Conservation (phyloP, 306 rosid genomes). For the Rosa persica region DNA sequence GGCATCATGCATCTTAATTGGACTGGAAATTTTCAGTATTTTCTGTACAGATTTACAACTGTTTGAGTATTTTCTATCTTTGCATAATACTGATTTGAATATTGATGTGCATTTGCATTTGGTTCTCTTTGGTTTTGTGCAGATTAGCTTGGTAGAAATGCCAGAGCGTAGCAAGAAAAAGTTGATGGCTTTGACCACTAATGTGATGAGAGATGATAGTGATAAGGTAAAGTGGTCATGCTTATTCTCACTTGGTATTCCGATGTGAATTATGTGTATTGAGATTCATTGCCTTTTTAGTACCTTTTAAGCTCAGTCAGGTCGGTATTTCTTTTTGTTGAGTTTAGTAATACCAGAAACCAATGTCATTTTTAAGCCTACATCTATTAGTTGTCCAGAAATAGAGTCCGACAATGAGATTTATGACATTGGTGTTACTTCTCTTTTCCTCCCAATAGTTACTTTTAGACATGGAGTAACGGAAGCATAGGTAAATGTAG, state of each 20-base stretch:
- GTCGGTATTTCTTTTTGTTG: too few species aligned
- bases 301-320: too few species aligned
- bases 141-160: conserved; percentile 81
- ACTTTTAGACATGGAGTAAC: neutral
- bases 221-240: conserved; percentile 60
- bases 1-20: conserved; percentile 17
- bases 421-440: neutral
- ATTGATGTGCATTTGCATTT: conserved; percentile 12
- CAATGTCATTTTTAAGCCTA: neutral
- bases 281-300: too few species aligned
- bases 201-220: conserved; percentile 89
- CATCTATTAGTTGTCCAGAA: neutral
- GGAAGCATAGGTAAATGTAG: neutral
- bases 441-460: neutral
- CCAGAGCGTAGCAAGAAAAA: conserved; percentile 60
- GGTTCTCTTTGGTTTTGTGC: conserved; percentile 24
- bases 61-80: neutral
- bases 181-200: conserved; percentile 69
- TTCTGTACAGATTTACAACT: neutral
- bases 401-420: neutral
- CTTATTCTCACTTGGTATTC: neutral
- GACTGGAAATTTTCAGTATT: neutral
- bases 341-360: too few species aligned
- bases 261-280: neutral
- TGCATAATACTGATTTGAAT: neutral